These are phyloP conservation scores for Tylopilus sp. DNA, from an alignment of 768 basidiomycete genomes.

Conservation along the genomic window DNA sequence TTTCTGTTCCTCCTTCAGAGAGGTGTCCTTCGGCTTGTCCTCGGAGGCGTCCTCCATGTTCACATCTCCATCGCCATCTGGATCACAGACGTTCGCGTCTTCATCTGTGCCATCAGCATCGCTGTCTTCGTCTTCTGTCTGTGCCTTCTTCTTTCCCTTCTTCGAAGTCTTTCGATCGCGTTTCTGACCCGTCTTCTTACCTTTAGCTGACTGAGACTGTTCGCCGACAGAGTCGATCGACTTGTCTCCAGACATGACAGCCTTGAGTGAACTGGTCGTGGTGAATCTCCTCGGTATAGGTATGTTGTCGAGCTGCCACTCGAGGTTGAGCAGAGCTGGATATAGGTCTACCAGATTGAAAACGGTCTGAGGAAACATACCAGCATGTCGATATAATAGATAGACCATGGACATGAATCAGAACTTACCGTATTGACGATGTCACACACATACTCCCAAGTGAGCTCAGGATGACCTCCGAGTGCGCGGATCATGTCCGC, in stretches of 20 bases:
- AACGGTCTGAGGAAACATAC: not conserved
- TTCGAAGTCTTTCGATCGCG: not conserved
- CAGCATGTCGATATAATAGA: too few species aligned
- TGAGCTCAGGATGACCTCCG: not conserved
- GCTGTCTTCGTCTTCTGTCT: not conserved
- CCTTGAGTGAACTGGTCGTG: not conserved
- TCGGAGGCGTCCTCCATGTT: too few species aligned
- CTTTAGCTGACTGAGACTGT: too few species aligned
- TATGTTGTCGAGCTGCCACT: not conserved
- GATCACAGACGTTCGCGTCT: too few species aligned
- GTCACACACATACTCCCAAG: not conserved
- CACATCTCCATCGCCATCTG: too few species aligned
- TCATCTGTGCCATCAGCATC: too few species aligned
- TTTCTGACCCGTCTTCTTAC: too few species aligned
- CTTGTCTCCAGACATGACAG: too few species aligned
- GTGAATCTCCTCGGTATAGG: not conserved
- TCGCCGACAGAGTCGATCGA: too few species aligned
- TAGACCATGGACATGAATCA: too few species aligned
- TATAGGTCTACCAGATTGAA: not conserved
- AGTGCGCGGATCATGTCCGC: not conserved
- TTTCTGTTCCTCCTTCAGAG: too few species aligned
- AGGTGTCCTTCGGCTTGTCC: too few species aligned
- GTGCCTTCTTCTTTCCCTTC: not conserved
- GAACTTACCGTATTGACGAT: not conserved
- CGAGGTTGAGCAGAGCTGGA: not conserved